These are phyloP conservation scores for Fusarium sp. DNA, from an alignment of 2,329 filamentous ascomycete species.

Conservation along the genomic window DNA sequence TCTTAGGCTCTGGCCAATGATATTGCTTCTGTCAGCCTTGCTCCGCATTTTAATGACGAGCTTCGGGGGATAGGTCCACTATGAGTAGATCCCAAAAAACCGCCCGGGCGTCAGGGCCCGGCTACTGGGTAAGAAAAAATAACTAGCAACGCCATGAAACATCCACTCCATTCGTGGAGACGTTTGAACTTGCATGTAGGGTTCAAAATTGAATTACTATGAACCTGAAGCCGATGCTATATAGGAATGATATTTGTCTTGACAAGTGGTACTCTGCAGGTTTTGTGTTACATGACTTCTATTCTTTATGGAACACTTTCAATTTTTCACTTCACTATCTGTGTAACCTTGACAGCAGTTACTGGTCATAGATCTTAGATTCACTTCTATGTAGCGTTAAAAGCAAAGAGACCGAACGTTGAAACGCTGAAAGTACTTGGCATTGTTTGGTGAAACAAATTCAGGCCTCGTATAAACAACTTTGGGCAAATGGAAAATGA, in stretches of 20 bases:
- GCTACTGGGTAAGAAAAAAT: background rate
- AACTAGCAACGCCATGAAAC: background rate
- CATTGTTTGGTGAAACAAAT: background rate
- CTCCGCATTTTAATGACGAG: slow-evolving; percentile 4
- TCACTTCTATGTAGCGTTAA: background rate
- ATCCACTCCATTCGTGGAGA: background rate
- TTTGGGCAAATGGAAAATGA: background rate
- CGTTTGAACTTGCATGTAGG: background rate
- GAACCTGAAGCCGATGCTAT: background rate
- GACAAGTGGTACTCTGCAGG: no score
- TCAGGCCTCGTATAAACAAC: background rate
- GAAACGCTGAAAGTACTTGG: background rate
- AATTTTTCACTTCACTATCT: background rate
- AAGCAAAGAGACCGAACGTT: background rate
- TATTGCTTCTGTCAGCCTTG: background rate
- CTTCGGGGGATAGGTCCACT: background rate
- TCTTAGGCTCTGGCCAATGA: background rate
- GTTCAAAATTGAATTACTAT: background rate
- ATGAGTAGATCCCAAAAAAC: background rate
- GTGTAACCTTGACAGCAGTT: background rate
- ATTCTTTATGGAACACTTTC: background rate
- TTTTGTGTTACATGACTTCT: background rate
- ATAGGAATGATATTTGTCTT: background rate
- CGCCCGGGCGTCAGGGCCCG: background rate
- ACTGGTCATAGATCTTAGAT: background rate